Evolutionary conservation across 495 filamentous ascomycete genomes (phyloP).

Genomic region (Astrothelium macrocarpum): DNA sequence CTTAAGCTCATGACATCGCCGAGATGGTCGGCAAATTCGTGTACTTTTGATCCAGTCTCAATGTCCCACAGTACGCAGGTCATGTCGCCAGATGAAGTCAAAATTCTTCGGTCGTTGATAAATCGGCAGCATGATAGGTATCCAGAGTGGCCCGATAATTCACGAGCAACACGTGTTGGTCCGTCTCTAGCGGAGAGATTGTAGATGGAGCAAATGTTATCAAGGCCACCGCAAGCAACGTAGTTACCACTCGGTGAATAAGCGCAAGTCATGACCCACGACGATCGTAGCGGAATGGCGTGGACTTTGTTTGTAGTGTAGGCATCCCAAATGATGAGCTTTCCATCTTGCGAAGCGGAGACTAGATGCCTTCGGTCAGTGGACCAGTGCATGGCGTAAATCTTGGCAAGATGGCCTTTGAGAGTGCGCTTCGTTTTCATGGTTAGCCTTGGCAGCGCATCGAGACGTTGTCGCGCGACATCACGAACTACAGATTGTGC

Average conservation of each 20-base stretch:
- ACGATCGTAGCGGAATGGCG: constrained; percentile 95
- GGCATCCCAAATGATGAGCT: constrained; percentile 99
- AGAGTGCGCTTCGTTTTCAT: constrained; percentile 94
- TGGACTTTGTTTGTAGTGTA: constrained; percentile 99
- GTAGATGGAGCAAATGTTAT: constrained; percentile 99
- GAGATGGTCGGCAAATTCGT: constrained; percentile 95
- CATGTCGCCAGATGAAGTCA: constrained; percentile 98
- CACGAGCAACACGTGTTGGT: constrained; percentile 89
- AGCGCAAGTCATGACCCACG: constrained; percentile 99
- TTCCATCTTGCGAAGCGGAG: constrained; percentile 96
- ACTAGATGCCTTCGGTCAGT: constrained; percentile 96
- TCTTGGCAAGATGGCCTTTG: constrained; percentile 97
- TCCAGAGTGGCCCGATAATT: constrained; percentile 92
- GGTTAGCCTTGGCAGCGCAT: constrained; percentile 77
- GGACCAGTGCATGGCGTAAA: constrained; percentile 99
- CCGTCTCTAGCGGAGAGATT: constrained; percentile 94
- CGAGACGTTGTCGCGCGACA: constrained; percentile 80
- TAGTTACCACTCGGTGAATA: constrained; percentile 98
- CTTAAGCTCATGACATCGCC: constrained; percentile 99
- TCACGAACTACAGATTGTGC: constrained; percentile 58
- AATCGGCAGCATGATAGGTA: constrained; percentile 98
- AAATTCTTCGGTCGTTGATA: constrained; percentile 95
- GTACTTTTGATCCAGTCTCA: constrained; percentile 92
- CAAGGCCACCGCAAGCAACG: constrained; percentile 93
- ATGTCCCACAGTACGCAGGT: constrained; percentile 99